Percentiles rank a stretch among this genome's conserved stretches.
Conservation (phyloP, 192 early-diverging fungal genomes). For the Coemansia javaensis region DNA sequence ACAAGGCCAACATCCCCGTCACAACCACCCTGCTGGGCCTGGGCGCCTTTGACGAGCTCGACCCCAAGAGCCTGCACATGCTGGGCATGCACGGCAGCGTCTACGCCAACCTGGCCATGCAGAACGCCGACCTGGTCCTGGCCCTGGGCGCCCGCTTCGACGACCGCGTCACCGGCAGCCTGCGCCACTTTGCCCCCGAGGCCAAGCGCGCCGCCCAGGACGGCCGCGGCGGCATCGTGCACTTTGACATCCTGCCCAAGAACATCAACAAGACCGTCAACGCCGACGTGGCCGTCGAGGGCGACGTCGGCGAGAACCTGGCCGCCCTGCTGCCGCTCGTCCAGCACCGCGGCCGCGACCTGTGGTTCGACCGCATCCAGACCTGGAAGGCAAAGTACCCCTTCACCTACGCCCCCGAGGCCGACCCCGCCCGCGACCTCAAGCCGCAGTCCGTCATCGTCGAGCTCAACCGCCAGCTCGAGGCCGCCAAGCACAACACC, state of each 20-base stretch:
- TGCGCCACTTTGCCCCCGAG: conserved; percentile 89
- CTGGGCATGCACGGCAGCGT: conserved; percentile 98
- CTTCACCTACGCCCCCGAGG: conserved; percentile 70
- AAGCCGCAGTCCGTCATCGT: conserved; percentile 95
- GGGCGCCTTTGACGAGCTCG: conserved; percentile 89
- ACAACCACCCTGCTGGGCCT: conserved; percentile 94
- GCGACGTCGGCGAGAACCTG: conserved; percentile 90
- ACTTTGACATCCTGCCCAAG: conserved; percentile 99
- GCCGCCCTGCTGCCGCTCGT: conserved; percentile 73
- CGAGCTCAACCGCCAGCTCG: conserved; percentile 82
- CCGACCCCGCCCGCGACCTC: conserved; percentile 57
- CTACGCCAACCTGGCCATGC: conserved; percentile 98
- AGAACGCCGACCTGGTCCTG: conserved; percentile 91
- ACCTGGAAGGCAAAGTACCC: conserved; percentile 93
- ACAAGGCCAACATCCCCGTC: conserved; percentile 89
- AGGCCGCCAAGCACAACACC: conserved; percentile 82
- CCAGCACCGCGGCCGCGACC: conserved; percentile 61
- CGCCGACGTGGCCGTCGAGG: conserved; percentile 86
- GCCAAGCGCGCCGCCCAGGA: conserved; percentile 82
- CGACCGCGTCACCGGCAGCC: conserved; percentile 93
- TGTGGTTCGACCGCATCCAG: conserved; percentile 80
- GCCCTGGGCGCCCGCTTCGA: conserved; percentile 97
- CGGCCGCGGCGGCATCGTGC: conserved; percentile 90
- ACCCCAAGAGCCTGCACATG: conserved; percentile 92
- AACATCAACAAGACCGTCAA: conserved; percentile 99